Base-by-base conservation (phyloP, 1,284 basidiomycete species). In the Amylostereum areolatum region DNA sequence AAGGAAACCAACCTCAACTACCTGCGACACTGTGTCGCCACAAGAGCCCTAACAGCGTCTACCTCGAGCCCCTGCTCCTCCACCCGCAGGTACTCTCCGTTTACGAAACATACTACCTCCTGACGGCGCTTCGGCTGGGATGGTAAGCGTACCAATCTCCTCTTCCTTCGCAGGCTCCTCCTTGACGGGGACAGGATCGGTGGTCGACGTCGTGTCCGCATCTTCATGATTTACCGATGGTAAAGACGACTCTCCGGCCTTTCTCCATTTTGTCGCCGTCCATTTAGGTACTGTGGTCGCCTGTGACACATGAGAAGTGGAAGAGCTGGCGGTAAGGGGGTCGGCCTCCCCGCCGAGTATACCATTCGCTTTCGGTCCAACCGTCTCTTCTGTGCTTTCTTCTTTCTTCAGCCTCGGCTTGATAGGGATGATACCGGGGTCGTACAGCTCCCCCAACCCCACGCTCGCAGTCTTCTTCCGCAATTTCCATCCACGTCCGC, bases 371-470 rank as follows among this genome's bases (percentile, higher is more conserved):
- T 18, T 18, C 9, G 5, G n/a, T 10, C n/a, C 37, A 3, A 47
- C 47, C n/a, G 43, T 44, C 10, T 49, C 48, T 25, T 46, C 52
- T 25, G 46, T 34, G 25, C 47, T 28, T 39, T 62, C 61, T 51
- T 74, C 72, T 57, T 77, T 72, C 63, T 76, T 78, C 61, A 73
- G 70, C 65, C 81, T 85, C 29, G 77, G 52, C 60, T 81, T 83
- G 57, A 88, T 74, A 6, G 74, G 68, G 47, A 88, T 79, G 27
- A 77, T 55, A 1, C 79, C 83, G 4, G 85, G 85, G 58, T 90
- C 86, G 55, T 86, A 89, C 31, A 86, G 73, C 55, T 86, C 80
- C 24, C 80, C 84, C 6, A 89, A 62, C 4, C 84, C 85, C 1
- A 70, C 63, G 0, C 57, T 63, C 18, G 76, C 57, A 0, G 71